Percentiles rank a stretch among this genome's conserved stretches.
phyloP scores from a whole-genome alignment of 495 filamentous ascomycete genomes.

The Symbiotaphrina buchneri region DNA sequence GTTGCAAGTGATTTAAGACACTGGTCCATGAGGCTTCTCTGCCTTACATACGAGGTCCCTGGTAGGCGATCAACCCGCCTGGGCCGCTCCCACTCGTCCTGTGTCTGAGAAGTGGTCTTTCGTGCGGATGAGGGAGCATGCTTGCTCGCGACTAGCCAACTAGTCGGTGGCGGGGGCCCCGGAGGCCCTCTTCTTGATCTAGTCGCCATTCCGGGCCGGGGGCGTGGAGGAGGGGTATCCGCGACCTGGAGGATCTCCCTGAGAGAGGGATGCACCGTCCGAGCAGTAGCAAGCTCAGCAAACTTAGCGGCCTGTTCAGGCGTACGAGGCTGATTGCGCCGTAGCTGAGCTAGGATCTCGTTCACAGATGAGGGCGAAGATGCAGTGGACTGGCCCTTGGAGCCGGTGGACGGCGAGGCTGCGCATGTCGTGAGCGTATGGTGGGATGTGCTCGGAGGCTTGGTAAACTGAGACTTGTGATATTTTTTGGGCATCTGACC shows the following conservation, averaged over 20 bases:
- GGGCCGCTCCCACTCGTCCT: too few relatives aligned
- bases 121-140: not conserved
- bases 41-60: not conserved
- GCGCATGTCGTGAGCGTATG: too few relatives aligned
- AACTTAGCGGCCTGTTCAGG: not conserved
- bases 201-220: too few relatives aligned
- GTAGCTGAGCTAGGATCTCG: not conserved
- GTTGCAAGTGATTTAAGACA: constrained; percentile 31
- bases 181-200: not conserved
- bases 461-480: too few relatives aligned
- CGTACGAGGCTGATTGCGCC: not conserved
- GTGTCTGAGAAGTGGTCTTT: too few relatives aligned
- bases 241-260: not conserved
- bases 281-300: not conserved
- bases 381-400: too few relatives aligned
- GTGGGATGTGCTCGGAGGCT: too few relatives aligned
- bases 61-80: too few relatives aligned
- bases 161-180: not conserved
- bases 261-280: not conserved
- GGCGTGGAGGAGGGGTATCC: not conserved
- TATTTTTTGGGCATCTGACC: too few relatives aligned
- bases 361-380: too few relatives aligned
- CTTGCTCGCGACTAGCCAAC: not conserved
- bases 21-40: constrained; percentile 1
- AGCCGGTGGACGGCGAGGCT: too few relatives aligned